Evolutionary conservation across 2,329 filamentous ascomycete genomes (phyloP), one percentile per base, ranked within the genome.

Genomic region (Epichloe gansuensis): DNA sequence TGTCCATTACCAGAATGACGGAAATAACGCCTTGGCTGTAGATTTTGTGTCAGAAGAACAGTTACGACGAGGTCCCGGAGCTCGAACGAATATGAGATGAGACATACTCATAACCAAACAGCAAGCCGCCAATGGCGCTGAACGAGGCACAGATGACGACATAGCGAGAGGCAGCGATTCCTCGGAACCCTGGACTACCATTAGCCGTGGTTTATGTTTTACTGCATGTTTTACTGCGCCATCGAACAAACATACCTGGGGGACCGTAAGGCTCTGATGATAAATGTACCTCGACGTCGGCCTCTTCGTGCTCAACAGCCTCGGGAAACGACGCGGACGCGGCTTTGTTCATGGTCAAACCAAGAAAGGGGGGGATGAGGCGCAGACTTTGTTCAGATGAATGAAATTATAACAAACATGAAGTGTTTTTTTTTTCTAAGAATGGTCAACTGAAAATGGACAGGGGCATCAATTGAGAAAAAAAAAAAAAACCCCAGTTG

Each of bases 21-120:
- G 62, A 67, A 7, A 73, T 66, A 45, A 72, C 68, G 8, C 71
- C 71, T 31, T 72, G 70, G 35, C 59, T 60, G 15, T 23, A 23
- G 9, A 43, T 21, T 21, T 21, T n/a, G 9, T 17, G 17, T 38
- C 4, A 34, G 34, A 7, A 34, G 34, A 7, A 47, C 6, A 38
- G 12, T 13, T 15, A 39, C n/a, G 8, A 8, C 13, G 13, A 51
- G 8, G 3, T 13, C 15, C 15, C 23, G 13, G 49, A 13, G 23
- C 3, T 13, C 17, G 41, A 23, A 23, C n/a, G 17, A 13, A 43
- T 11, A 11, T 12, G 15, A 34, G 41, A 15, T 13, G n/a, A 13
- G 4, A 12, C 53, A 40, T 52, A 59, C 53, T 64, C 62, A 44
- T 64, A 64, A 27, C 63, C 63, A 27, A 73, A 72, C 5, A 73